Conservation (phyloP, 495 filamentous ascomycete species). For the Zalerion maritima region DNA sequence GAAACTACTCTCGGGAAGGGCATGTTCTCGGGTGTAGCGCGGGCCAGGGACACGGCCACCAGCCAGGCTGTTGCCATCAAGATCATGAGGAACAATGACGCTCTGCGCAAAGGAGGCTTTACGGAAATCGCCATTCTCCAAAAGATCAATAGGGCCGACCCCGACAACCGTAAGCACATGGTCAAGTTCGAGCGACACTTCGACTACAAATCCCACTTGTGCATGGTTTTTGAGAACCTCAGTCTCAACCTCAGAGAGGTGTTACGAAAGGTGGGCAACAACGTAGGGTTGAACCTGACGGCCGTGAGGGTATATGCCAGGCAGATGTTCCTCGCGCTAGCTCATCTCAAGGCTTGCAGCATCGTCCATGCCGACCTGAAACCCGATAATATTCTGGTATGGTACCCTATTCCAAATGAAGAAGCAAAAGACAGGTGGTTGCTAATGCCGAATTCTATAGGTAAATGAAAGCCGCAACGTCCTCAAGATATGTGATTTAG, state of each 20-base stretch:
- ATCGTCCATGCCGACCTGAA: constrained; percentile 93
- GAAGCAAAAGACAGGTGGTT: background rate
- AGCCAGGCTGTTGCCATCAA: constrained; percentile 73
- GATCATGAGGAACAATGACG: constrained; percentile 88
- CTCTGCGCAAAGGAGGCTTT: constrained; percentile 80
- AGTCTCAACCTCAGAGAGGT: constrained; percentile 87
- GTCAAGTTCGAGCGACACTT: constrained; percentile 76
- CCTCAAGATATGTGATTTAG: constrained; percentile 90
- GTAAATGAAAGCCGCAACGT: constrained; percentile 73
- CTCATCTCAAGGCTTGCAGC: constrained; percentile 75
- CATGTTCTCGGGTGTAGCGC: constrained; percentile 92
- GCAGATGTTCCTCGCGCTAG: constrained; percentile 83
- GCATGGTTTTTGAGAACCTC: constrained; percentile 92
- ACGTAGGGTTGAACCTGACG: constrained; percentile 74
- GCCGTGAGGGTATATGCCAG: constrained; percentile 80
- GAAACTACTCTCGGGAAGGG: constrained; percentile 80
- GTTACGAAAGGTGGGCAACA: constrained; percentile 92
- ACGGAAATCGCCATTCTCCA: constrained; percentile 88
- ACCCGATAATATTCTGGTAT: constrained; percentile 82
- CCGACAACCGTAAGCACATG: constrained; percentile 83
- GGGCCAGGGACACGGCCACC: constrained; percentile 65
- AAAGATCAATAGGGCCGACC: constrained; percentile 67
- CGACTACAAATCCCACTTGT: constrained; percentile 88
- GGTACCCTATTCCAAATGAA: constrained; percentile 3
- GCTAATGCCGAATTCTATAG: constrained; percentile 22